Conservation (phyloP, 257 asterid species). For the Eucommia ulmoides region DNA sequence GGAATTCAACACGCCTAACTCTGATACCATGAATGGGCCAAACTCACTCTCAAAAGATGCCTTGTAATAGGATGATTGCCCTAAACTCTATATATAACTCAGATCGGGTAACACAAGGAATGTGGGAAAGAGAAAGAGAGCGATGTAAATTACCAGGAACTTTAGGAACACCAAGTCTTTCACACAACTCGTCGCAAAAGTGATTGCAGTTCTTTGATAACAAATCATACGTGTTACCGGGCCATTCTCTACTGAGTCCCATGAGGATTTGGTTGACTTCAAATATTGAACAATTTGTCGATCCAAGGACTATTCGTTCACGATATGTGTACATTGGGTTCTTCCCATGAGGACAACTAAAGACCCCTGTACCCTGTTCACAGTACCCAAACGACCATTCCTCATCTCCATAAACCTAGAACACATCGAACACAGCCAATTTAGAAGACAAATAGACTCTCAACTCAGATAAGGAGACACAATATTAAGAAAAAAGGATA, state of each 20-base stretch:
- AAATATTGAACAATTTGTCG: background rate
- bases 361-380: slow-evolving; percentile 93
- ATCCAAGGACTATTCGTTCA: background rate
- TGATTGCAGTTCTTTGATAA: slow-evolving; percentile 2
- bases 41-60: too few relatives aligned
- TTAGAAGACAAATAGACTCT: too few relatives aligned
- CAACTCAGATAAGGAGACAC: too few relatives aligned
- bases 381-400: slow-evolving; percentile 99
- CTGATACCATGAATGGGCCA: too few relatives aligned
- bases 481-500: too few relatives aligned
- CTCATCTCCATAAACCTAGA: slow-evolving; percentile 61
- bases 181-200: slow-evolving; percentile 1
- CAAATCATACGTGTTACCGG: background rate
- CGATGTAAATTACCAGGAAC: background rate
- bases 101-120: background rate
- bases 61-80: too few relatives aligned
- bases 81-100: too few relatives aligned
- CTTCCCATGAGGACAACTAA: slow-evolving; percentile 73
- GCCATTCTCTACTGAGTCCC: slow-evolving; percentile 4
- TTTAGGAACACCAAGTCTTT: slow-evolving; percentile 1
- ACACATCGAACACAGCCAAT: slow-evolving; percentile 9
- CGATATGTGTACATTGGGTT: slow-evolving; percentile 85
- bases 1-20: too few relatives aligned
- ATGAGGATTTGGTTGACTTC: background rate
- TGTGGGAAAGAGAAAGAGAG: background rate